Evolutionary conservation across 148 eudicot genomes (phyloP).

Genomic region (Silene uniflora): DNA sequence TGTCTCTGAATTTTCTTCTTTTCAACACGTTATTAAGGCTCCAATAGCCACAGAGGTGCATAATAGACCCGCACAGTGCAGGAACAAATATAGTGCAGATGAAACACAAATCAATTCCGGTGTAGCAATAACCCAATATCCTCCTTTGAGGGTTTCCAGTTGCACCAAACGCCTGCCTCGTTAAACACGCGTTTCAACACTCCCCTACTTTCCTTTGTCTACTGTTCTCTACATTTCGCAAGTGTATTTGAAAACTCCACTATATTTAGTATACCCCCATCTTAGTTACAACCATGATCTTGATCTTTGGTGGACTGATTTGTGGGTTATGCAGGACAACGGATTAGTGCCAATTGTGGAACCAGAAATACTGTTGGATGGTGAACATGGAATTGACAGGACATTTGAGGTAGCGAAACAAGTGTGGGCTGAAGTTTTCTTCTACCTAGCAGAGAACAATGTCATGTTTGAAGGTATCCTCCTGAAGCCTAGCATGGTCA

Average conservation of each 20-base stretch:
- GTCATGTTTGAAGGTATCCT: slow-evolving; percentile 84
- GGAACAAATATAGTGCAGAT: background rate
- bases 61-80: background rate
- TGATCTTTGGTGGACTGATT: background rate
- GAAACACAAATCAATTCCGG: background rate
- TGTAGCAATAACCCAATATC: too few relatives aligned
- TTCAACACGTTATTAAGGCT: background rate
- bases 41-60: background rate
- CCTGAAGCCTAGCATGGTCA: slow-evolving; percentile 98
- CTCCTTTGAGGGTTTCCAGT: too few relatives aligned
- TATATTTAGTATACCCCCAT: background rate
- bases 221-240: background rate
- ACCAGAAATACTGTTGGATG: slow-evolving; percentile 97
- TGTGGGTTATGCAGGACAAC: slow-evolving; percentile 50
- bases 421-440: slow-evolving; percentile 96
- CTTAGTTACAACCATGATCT: background rate
- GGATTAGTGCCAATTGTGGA: slow-evolving; percentile 97
- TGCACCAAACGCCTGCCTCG: too few relatives aligned
- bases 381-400: slow-evolving; percentile 91
- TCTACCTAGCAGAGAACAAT: slow-evolving; percentile 84
- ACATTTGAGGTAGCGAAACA: slow-evolving; percentile 86
- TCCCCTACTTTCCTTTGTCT: background rate
- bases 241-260: background rate
- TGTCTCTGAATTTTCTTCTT: background rate
- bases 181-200: background rate